phyloP scores from a whole-genome alignment of 2,329 filamentous ascomycete genomes.

The Alternaria atra region DNA sequence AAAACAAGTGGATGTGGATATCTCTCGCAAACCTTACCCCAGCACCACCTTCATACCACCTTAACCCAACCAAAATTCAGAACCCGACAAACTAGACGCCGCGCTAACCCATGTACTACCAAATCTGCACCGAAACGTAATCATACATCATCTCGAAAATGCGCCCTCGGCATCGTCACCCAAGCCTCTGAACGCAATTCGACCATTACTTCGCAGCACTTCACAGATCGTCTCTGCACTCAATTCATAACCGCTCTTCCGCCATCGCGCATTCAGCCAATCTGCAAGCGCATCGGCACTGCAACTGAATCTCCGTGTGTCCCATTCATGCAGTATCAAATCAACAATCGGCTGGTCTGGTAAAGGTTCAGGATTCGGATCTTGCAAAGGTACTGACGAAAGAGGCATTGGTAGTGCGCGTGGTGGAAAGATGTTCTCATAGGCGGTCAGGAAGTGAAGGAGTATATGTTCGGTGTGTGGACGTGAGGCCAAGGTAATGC shows the following conservation, averaged over 20 bases:
- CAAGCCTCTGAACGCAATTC: constrained; percentile 47
- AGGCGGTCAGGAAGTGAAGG: constrained; percentile 49
- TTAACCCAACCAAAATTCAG: neutral
- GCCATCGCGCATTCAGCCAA: constrained; percentile 48
- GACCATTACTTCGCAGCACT: constrained; percentile 45
- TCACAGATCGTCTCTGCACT: constrained; percentile 48
- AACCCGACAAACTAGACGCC: neutral
- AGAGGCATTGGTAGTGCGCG: constrained; percentile 45
- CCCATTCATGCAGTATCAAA: constrained; percentile 47
- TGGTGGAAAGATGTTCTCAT: constrained; percentile 47
- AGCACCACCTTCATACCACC: neutral
- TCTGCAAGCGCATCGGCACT: constrained; percentile 45
- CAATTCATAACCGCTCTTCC: constrained; percentile 47
- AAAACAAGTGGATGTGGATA: neutral
- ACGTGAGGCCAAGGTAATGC: constrained; percentile 43
- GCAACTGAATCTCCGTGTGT: constrained; percentile 43
- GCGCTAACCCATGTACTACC: constrained; percentile 2
- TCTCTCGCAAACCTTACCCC: neutral
- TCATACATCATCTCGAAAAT: constrained; percentile 31
- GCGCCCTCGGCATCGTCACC: constrained; percentile 47
- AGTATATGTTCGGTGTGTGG: constrained; percentile 45
- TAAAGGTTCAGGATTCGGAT: constrained; percentile 36
- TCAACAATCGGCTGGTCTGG: constrained; percentile 47
- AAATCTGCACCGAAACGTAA: neutral
- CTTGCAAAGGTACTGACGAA: constrained; percentile 37